Evolutionary conservation across 1,284 basidiomycete genomes (phyloP).

Genomic region (Cryptococcus floricola): DNA sequence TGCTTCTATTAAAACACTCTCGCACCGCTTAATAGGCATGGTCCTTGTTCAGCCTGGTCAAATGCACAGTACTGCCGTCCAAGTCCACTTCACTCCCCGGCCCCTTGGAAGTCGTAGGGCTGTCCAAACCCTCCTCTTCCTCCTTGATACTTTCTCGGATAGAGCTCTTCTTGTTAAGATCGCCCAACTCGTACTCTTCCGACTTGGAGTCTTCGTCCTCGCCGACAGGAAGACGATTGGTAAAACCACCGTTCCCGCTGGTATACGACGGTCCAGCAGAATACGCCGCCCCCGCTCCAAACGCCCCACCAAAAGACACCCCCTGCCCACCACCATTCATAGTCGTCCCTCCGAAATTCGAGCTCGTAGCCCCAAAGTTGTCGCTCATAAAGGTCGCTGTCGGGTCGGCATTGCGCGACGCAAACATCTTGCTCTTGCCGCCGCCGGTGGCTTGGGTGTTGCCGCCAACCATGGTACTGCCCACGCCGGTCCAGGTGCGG

Average conservation of each 20-base stretch:
- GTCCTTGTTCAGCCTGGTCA: slow-evolving; percentile 17
- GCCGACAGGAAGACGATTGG: slow-evolving; percentile 10
- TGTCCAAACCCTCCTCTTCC: slow-evolving; percentile 2
- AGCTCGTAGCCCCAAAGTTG: slow-evolving; percentile 14
- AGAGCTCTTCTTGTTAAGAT: not conserved
- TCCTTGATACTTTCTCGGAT: not conserved
- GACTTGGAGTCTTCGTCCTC: slow-evolving; percentile 11
- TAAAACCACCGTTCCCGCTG: slow-evolving; percentile 11
- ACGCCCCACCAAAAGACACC: not conserved
- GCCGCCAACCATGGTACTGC: slow-evolving; percentile 11
- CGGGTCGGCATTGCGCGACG: slow-evolving; percentile 7
- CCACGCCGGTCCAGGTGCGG: slow-evolving; percentile 28
- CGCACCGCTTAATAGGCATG: no score
- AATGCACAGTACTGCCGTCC: slow-evolving; percentile 22
- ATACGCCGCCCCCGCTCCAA: not conserved
- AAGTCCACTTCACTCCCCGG: slow-evolving; percentile 14
- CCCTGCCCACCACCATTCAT: not conserved
- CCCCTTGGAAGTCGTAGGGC: slow-evolving; percentile 13
- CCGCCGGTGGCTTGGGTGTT: slow-evolving; percentile 4
- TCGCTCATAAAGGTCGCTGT: slow-evolving; percentile 15
- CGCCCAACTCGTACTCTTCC: slow-evolving; percentile 30
- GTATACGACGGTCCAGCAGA: no score
- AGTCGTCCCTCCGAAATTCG: slow-evolving; percentile 16
- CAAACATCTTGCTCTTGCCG: slow-evolving; percentile 3
- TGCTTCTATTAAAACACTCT: no score